These are phyloP conservation scores for Aspergillus ellipticus DNA, from an alignment of 495 filamentous ascomycete genomes.

Conservation along the genomic window DNA sequence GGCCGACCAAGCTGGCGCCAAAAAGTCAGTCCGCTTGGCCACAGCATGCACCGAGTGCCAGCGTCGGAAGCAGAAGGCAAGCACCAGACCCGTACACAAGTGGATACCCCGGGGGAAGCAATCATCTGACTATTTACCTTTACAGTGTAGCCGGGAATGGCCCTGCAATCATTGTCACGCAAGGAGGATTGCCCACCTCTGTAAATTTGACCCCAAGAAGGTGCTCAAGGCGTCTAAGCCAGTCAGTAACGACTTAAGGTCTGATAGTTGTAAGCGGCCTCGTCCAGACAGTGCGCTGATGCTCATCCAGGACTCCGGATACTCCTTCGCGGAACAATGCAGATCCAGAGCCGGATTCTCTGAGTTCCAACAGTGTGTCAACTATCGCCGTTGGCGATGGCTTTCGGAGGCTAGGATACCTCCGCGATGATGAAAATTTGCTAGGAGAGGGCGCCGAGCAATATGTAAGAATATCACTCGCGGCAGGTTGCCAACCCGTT, in stretches of 20 bases:
- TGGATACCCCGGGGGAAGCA: too few species aligned
- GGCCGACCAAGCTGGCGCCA: constrained; percentile 9
- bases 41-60: constrained; percentile 35
- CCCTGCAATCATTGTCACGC: constrained; percentile 34
- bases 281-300: not conserved
- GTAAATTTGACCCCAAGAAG: constrained; percentile 23
- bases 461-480: constrained; percentile 6
- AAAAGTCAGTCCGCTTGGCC: constrained; percentile 14
- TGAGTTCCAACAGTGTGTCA: not conserved
- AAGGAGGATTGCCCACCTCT: constrained; percentile 28
- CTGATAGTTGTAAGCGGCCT: not conserved
- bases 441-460: constrained; percentile 6
- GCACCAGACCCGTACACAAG: not conserved
- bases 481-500: not conserved
- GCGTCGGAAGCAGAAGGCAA: constrained; percentile 36
- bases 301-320: not conserved
- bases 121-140: constrained; percentile 7
- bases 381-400: constrained; percentile 12
- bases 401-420: constrained; percentile 25
- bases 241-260: constrained; percentile 14
- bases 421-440: constrained; percentile 16
- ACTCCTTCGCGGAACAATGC: not conserved
- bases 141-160: constrained; percentile 33
- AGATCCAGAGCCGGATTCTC: not conserved
- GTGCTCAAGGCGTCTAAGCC: constrained; percentile 2